Evolutionary conservation across 345 rosid species (phyloP).

Genomic region (Salix exigua): DNA sequence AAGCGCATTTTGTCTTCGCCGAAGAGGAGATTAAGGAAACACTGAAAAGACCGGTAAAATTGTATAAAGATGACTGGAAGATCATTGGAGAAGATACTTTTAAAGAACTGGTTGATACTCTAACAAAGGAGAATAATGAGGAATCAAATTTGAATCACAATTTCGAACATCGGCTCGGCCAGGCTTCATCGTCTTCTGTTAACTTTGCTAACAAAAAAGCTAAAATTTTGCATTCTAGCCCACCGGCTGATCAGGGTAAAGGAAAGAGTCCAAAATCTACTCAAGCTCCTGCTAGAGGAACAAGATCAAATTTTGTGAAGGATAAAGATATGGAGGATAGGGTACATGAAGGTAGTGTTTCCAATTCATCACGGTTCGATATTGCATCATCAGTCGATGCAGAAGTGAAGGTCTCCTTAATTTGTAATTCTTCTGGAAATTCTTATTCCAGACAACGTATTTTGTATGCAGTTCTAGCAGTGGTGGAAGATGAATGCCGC

Average conservation of each 20-base stretch:
- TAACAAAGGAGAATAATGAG: neutral
- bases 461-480: neutral
- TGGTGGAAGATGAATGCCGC: conserved; percentile 20
- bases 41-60: neutral
- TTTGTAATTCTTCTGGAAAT: conserved; percentile 3
- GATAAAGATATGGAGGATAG: neutral
- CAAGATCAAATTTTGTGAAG: neutral
- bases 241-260: neutral
- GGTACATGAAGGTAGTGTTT: neutral
- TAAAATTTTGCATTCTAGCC: neutral
- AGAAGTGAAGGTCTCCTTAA: conserved; percentile 17
- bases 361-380: conserved; percentile 11
- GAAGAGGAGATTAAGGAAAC: neutral
- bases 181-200: neutral
- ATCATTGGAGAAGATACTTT: conserved; percentile 6
- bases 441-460: neutral
- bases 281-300: neutral
- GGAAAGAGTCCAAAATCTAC: neutral
- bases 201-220: neutral
- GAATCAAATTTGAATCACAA: neutral
- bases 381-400: conserved; percentile 23
- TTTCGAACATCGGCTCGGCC: neutral
- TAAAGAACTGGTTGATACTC: neutral
- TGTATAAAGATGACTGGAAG: conserved; percentile 5
- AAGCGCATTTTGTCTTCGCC: neutral